Percentiles rank a stretch among this genome's conserved stretches.
These are phyloP conservation scores for Paramecium sexaurelia DNA, from an alignment of 73 alveolate genomes.

Conservation along the genomic window DNA sequence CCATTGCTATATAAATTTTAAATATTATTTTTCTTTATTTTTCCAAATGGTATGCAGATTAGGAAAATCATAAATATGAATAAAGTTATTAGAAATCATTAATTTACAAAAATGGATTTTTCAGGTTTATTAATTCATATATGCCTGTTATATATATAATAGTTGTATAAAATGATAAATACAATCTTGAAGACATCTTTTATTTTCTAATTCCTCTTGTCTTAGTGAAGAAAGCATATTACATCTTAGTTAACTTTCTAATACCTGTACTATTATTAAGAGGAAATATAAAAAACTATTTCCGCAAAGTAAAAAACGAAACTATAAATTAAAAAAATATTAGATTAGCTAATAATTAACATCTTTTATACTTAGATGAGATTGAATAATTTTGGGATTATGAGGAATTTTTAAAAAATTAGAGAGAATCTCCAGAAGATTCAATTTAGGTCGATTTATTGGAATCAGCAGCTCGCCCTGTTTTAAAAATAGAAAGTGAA, in stretches of 20 bases:
- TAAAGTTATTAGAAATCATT: slow-evolving; percentile 42
- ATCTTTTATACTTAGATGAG: neutral
- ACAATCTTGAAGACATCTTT: neutral
- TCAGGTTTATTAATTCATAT: slow-evolving; percentile 48
- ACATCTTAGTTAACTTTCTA: neutral
- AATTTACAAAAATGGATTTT: slow-evolving; percentile 49
- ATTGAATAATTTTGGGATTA: slow-evolving; percentile 18
- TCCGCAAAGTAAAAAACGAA: neutral
- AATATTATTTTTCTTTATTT: slow-evolving; percentile 20
- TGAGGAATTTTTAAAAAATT: neutral
- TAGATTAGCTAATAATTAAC: neutral
- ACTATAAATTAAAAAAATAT: neutral
- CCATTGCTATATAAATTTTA: slow-evolving; percentile 43
- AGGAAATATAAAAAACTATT: neutral
- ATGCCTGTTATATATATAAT: neutral
- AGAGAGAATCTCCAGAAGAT: neutral
- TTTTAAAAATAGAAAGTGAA: slow-evolving; percentile 27
- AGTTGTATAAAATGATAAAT: neutral
- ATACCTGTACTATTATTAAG: neutral
- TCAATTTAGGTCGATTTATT: neutral
- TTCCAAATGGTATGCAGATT: slow-evolving; percentile 37
- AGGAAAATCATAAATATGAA: slow-evolving; percentile 60
- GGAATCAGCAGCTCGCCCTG: slow-evolving; percentile 11
- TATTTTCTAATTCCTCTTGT: neutral
- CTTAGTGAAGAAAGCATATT: neutral